A percentile compares a stretch with the other conserved stretches of the same genome.
phyloP scores from a whole-genome alignment of 2,329 filamentous ascomycete species.

The Beauveria australis region DNA sequence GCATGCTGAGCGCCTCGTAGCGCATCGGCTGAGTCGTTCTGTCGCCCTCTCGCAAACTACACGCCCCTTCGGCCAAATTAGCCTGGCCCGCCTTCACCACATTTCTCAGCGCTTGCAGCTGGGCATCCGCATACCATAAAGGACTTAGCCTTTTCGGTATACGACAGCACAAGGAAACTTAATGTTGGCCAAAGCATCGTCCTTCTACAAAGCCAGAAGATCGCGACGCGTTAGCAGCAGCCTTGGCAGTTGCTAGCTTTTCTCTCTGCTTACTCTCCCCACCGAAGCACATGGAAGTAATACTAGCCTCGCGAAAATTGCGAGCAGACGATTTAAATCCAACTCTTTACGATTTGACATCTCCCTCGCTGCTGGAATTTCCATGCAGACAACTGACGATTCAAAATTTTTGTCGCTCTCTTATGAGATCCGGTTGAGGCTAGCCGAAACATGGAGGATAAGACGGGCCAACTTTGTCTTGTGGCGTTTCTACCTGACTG shows the following conservation, averaged over 20 bases:
- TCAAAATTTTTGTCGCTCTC: too few species aligned
- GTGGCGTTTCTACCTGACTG: constrained; percentile 3
- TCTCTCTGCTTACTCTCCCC: constrained; percentile 5
- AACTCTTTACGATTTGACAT: not conserved
- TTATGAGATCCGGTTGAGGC: not conserved
- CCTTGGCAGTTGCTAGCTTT: constrained; percentile 4
- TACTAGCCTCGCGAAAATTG: not conserved
- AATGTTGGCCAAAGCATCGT: not conserved
- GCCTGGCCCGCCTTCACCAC: not conserved
- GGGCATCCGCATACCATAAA: not conserved
- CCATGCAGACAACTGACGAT: too few species aligned
- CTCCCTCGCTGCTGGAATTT: not conserved
- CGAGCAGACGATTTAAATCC: not conserved
- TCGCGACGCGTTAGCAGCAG: not conserved
- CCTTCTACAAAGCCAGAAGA: not conserved
- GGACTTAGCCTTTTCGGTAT: not conserved
- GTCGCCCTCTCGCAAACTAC: not conserved
- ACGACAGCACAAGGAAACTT: not conserved
- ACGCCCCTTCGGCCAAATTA: not conserved
- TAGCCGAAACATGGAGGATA: not conserved
- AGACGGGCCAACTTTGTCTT: not conserved
- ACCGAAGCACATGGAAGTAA: not conserved
- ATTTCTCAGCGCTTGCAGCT: not conserved
- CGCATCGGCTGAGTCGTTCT: not conserved
- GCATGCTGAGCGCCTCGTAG: not conserved